These are phyloP conservation scores for Tuber umbilicatum DNA, from an alignment of 495 filamentous ascomycete species.

Conservation along the genomic window DNA sequence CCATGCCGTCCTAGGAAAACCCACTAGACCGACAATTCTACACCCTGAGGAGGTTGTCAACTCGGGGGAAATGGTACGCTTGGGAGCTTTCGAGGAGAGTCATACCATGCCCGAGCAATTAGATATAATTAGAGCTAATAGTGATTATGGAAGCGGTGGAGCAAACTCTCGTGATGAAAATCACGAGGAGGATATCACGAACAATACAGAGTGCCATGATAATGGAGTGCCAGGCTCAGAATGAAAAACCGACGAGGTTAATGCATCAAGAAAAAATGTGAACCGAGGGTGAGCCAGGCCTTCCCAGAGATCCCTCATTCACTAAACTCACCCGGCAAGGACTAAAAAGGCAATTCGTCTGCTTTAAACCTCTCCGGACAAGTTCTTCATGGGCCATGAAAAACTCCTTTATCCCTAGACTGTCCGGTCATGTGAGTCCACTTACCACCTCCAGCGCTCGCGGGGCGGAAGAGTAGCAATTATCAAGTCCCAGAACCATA, in stretches of 20 bases:
- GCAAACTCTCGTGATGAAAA: conserved; percentile 68
- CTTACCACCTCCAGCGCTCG: no score
- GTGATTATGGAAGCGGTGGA: conserved; percentile 76
- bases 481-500: no score
- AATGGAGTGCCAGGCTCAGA: not conserved
- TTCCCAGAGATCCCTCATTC: conserved; percentile 33
- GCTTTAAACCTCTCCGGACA: conserved; percentile 54
- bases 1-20: conserved; percentile 25
- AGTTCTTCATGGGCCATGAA: conserved; percentile 68
- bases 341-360: conserved; percentile 31
- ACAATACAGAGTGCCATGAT: conserved; percentile 13
- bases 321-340: conserved; percentile 13
- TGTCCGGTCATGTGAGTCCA: conserved; percentile 22
- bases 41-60: conserved; percentile 52
- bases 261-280: conserved; percentile 12
- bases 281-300: conserved; percentile 1
- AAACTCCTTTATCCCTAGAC: conserved; percentile 54
- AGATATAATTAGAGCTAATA: conserved; percentile 56
- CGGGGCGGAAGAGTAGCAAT: no score
- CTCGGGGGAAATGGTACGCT: conserved; percentile 26
- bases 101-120: not conserved
- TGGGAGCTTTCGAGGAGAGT: conserved; percentile 20
- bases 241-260: conserved; percentile 29
- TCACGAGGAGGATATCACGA: conserved; percentile 43
- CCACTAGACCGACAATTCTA: conserved; percentile 50